Evolutionary conservation across 1,284 basidiomycete genomes (phyloP).

Genomic region (Microbotryomycetes sp.): DNA sequence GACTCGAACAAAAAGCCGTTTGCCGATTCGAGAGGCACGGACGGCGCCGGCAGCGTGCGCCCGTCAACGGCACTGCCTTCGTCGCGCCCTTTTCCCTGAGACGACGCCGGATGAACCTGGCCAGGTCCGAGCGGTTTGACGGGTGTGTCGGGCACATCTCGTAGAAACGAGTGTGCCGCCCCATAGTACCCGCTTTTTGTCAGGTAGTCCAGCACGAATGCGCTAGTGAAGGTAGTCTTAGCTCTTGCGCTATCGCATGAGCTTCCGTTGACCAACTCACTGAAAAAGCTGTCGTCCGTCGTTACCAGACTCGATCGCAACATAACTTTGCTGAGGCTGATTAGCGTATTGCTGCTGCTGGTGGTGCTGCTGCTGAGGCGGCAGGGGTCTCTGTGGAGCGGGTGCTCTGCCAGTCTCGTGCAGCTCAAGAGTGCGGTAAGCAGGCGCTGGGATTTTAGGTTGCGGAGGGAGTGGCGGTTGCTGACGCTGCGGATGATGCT

Average conservation of each 20-base stretch:
- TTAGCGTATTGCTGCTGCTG: background rate
- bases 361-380: background rate
- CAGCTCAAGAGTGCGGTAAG: background rate
- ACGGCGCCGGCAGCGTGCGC: slow-evolving; percentile 10
- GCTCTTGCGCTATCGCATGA: background rate
- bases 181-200: slow-evolving; percentile 18
- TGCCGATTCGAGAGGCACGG: slow-evolving; percentile 16
- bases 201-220: slow-evolving; percentile 35
- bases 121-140: slow-evolving; percentile 5
- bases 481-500: background rate
- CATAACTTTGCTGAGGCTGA: slow-evolving; percentile 1
- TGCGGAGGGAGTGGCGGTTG: background rate
- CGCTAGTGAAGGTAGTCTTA: no score
- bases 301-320: background rate
- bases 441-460: background rate
- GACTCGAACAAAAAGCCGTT: slow-evolving; percentile 26
- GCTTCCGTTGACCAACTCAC: slow-evolving; percentile 1
- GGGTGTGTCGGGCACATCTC: slow-evolving; percentile 18
- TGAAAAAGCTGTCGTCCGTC: slow-evolving; percentile 7
- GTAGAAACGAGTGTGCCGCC: slow-evolving; percentile 29
- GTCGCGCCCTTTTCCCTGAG: slow-evolving; percentile 3
- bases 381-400: background rate
- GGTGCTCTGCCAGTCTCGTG: background rate
- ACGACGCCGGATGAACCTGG: background rate
- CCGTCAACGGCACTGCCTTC: background rate